Evolutionary conservation across 2,329 filamentous ascomycete genomes (phyloP).

Genomic region (Paramyrothecium roridum): DNA sequence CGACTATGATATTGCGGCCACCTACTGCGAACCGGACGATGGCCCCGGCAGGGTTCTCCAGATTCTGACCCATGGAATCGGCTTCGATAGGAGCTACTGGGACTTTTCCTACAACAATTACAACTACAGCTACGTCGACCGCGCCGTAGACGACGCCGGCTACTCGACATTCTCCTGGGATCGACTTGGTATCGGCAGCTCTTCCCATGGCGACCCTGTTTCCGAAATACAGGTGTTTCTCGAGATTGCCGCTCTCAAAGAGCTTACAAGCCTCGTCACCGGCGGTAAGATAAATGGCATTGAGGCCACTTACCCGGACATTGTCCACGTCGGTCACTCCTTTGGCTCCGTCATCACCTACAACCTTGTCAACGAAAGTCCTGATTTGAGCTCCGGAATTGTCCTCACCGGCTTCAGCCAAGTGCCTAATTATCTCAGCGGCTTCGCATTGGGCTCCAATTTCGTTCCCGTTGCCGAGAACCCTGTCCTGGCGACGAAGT

Average conservation of each 20-base stretch:
- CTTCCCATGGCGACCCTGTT: conserved; percentile 55
- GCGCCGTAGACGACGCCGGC: conserved; percentile 49
- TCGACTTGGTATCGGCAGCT: conserved; percentile 58
- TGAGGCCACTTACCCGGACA: conserved; percentile 33
- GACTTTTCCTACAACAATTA: conserved; percentile 53
- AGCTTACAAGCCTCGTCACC: conserved; percentile 48
- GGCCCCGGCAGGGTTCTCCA: conserved; percentile 34
- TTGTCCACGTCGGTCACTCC: conserved; percentile 61
- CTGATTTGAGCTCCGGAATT: conserved; percentile 53
- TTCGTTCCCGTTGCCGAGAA: conserved; percentile 39
- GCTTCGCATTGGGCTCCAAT: conserved; percentile 43
- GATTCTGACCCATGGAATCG: conserved; percentile 38
- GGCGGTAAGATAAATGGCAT: conserved; percentile 39
- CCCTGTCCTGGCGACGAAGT: conserved; percentile 19
- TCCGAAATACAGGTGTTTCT: conserved; percentile 56
- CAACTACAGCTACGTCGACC: conserved; percentile 61
- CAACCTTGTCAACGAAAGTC: conserved; percentile 48
- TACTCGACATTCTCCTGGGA: conserved; percentile 61
- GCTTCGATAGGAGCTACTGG: conserved; percentile 54
- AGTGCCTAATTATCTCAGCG: conserved; percentile 38
- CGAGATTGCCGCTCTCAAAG: conserved; percentile 55
- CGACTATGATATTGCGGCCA: conserved; percentile 55
- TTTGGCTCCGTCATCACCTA: conserved; percentile 60
- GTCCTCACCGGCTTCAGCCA: conserved; percentile 59
- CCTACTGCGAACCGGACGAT: conserved; percentile 56